Conservation (phyloP, 2,329 filamentous ascomycete species). For the Leptographium flavum region DNA sequence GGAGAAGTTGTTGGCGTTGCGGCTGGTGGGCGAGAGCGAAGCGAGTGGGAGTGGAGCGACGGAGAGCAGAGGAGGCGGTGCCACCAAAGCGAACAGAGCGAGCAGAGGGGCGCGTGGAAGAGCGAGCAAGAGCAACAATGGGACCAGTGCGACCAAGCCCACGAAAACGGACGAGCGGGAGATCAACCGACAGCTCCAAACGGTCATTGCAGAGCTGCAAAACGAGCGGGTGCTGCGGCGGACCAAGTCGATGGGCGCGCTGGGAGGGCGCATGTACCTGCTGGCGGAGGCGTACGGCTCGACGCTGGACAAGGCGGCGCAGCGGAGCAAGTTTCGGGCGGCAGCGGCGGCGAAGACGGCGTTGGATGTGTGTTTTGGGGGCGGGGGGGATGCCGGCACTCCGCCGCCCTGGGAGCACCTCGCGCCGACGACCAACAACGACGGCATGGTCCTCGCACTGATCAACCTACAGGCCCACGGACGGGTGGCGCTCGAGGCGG, state of each 20-base stretch:
- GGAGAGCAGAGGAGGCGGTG: too few species aligned
- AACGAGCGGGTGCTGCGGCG: conserved; percentile 41
- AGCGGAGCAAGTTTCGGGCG: conserved; percentile 38
- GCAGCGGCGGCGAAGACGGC: conserved; percentile 44
- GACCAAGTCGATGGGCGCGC: conserved; percentile 41
- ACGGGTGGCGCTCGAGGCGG: conserved; percentile 36
- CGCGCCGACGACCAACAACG: conserved; percentile 39
- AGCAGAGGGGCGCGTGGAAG: too few species aligned
- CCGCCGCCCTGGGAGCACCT: conserved; percentile 23
- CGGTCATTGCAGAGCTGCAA: conserved; percentile 33
- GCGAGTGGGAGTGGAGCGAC: conserved; percentile 4
- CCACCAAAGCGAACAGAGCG: too few species aligned
- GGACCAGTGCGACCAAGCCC: not conserved
- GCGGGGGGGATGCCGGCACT: conserved; percentile 21
- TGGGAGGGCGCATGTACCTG: conserved; percentile 46
- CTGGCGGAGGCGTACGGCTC: conserved; percentile 45
- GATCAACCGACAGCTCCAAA: conserved; percentile 30
- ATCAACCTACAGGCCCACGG: conserved; percentile 49
- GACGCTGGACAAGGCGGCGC: conserved; percentile 40
- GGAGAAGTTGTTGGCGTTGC: conserved; percentile 35
- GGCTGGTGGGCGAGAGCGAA: conserved; percentile 14
- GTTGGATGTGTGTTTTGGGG: conserved; percentile 41
- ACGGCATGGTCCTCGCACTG: conserved; percentile 53
- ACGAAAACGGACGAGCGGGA: conserved; percentile 18
- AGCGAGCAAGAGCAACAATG: not conserved